These are phyloP conservation scores for Aspergillus aculeatus DNA, from an alignment of 2,329 filamentous ascomycete genomes.

Conservation along the genomic window DNA sequence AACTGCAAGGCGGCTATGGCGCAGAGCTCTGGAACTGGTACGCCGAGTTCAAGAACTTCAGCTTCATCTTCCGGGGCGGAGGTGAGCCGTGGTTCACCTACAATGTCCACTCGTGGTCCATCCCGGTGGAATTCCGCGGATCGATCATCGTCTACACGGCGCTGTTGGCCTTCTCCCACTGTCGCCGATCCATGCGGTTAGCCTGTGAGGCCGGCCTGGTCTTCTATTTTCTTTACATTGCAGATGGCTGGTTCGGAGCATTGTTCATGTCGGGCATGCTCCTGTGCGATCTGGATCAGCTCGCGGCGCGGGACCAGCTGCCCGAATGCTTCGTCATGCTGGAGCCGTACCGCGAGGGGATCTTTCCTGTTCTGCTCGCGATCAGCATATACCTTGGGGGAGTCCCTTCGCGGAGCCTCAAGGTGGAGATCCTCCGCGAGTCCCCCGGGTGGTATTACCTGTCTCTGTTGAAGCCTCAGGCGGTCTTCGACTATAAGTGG, in stretches of 20 bases:
- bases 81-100: slow-evolving; percentile 58
- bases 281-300: slow-evolving; percentile 60
- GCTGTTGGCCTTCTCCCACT: slow-evolving; percentile 57
- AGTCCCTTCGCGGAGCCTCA: slow-evolving; percentile 53
- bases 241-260: slow-evolving; percentile 62
- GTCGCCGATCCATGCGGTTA: slow-evolving; percentile 55
- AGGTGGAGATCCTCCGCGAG: slow-evolving; percentile 51
- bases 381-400: slow-evolving; percentile 60
- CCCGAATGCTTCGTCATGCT: slow-evolving; percentile 51
- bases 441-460: slow-evolving; percentile 62
- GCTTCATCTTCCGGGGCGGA: slow-evolving; percentile 62
- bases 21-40: slow-evolving; percentile 55
- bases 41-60: slow-evolving; percentile 66
- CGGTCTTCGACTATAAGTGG: slow-evolving; percentile 66
- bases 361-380: slow-evolving; percentile 55
- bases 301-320: slow-evolving; percentile 52
- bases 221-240: slow-evolving; percentile 66
- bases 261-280: slow-evolving; percentile 63
- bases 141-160: slow-evolving; percentile 63
- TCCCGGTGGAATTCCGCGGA: slow-evolving; percentile 63
- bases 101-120: slow-evolving; percentile 63
- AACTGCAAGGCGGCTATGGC: slow-evolving; percentile 42
- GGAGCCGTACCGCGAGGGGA: slow-evolving; percentile 49
- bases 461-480: slow-evolving; percentile 63
- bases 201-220: slow-evolving; percentile 55